Percentiles rank a stretch among this genome's conserved stretches.
These are phyloP conservation scores for Epichloe gansuensis DNA, from an alignment of 2,329 filamentous ascomycete species.

Conservation along the genomic window DNA sequence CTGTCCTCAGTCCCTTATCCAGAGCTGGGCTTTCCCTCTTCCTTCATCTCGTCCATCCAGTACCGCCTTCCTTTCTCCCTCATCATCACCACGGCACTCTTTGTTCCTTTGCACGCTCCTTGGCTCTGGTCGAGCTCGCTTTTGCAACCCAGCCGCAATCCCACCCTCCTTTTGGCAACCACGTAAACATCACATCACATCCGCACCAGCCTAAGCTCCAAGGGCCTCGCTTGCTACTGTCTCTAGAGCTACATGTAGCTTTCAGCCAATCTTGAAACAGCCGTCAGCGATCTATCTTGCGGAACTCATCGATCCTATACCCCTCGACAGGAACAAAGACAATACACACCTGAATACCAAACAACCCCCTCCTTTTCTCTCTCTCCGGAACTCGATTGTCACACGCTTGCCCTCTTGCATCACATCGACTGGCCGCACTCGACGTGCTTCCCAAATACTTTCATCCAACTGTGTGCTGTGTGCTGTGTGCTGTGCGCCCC, in stretches of 20 bases:
- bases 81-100: slow-evolving; percentile 24
- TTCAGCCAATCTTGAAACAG: not conserved
- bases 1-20: slow-evolving; percentile 14
- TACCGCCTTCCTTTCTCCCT: slow-evolving; percentile 28
- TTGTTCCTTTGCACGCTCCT: slow-evolving; percentile 25
- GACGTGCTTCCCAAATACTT: slow-evolving; percentile 24
- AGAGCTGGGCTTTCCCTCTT: slow-evolving; percentile 21
- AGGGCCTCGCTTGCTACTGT: slow-evolving; percentile 10
- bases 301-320: not conserved
- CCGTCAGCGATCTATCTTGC: not conserved
- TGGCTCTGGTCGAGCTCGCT: slow-evolving; percentile 22
- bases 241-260: slow-evolving; percentile 8
- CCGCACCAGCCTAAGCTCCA: slow-evolving; percentile 4
- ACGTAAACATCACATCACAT: slow-evolving; percentile 12
- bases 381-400: not conserved
- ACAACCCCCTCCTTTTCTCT: not conserved
- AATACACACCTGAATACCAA: not conserved
- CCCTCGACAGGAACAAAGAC: not conserved
- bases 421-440: slow-evolving; percentile 18
- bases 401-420: not conserved
- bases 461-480: slow-evolving; percentile 13
- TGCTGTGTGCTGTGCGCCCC: slow-evolving; percentile 29
- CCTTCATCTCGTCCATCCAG: slow-evolving; percentile 30
- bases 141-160: slow-evolving; percentile 13
- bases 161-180: slow-evolving; percentile 27